Conservation (phyloP, 139 green algal genomes). For the Spirogloea muscicola region DNA sequence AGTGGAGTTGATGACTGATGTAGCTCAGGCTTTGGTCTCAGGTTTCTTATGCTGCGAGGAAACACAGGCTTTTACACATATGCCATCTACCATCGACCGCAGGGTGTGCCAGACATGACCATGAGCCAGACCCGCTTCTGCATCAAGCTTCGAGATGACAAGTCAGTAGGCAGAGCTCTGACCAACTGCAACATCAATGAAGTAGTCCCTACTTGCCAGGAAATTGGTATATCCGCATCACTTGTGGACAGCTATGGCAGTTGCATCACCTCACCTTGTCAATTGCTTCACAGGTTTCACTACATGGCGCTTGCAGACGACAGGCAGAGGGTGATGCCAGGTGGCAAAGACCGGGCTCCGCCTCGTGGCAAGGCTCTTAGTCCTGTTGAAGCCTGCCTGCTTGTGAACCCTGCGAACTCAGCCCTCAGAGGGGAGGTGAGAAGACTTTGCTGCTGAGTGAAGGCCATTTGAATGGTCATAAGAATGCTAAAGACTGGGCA, state of each 20-base stretch:
- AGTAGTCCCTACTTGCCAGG: no score
- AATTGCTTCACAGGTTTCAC: conserved; percentile 13
- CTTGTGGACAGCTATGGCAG: no score
- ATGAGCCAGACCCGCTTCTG: conserved; percentile 19
- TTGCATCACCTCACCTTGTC: no score
- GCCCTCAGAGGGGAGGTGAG: neutral
- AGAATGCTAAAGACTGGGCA: neutral
- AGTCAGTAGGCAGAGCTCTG: neutral
- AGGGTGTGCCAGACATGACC: neutral
- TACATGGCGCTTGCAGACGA: conserved; percentile 11
- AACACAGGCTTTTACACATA: conserved; percentile 12
- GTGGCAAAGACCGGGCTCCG: neutral
- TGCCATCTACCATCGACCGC: conserved; percentile 1
- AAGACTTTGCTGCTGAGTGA: neutral
- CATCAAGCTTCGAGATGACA: conserved; percentile 7
- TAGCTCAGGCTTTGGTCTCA: no score
- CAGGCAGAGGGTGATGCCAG: neutral
- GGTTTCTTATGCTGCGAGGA: conserved; percentile 15
- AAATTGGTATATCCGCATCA: no score
- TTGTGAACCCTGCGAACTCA: neutral
- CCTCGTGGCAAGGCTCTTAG: neutral
- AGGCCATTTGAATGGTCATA: neutral
- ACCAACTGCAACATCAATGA: no score
- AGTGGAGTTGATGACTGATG: no score
- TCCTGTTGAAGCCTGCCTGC: neutral